Evolutionary conservation across 2,329 filamentous ascomycete species (phyloP), one percentile per base, ranked within the genome.

Genomic region (Chrysoporthe austroafricana): DNA sequence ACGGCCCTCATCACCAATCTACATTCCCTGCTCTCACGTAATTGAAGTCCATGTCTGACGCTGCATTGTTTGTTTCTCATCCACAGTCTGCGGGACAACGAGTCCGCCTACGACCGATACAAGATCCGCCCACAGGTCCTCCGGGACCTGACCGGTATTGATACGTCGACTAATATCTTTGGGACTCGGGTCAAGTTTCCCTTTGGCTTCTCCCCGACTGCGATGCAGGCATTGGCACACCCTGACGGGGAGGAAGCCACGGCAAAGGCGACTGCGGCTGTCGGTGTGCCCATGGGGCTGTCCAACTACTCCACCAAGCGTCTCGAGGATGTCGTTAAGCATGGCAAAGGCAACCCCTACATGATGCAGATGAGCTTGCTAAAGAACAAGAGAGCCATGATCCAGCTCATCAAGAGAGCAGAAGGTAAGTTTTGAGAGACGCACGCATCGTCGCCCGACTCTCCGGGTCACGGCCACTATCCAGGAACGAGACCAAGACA

Each of bases 301-400:
- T 84, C 81, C 0, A 80, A 77, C 1, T 86, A 80, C 66, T 77
- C 84, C 5, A 85, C 79, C 16, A 77, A 77, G 43, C 73, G 77
- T 0, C 73, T 85, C 21, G 81, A 84, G 68, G 81, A 85, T 9
- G 84, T 87, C 0, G 74, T 77, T 2, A 73, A 76, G 0, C 75
- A 83, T 48, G 74, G 75, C 0, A 75, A 74, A 1, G 75, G 77
- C 0, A 78, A 77, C 8, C 83, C 84, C 0, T 83, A 85, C 69
- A 80, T 79, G n/a, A 84, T 88, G 74, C 86, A 88, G 73, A 76
- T 88, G 70, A 85, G 82, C 72, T 78, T 86, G 13, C 74, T 87
- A 63, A 81, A 82, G 70, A 82, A 87, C 73, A 48, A 48, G 6
- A n/a, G 16, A 9, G 54, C 62, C 6, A 63, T 48, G 11, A 8